phyloP scores from a whole-genome alignment of 2,329 filamentous ascomycete genomes.

The Ophidiomyces ophidiicola region DNA sequence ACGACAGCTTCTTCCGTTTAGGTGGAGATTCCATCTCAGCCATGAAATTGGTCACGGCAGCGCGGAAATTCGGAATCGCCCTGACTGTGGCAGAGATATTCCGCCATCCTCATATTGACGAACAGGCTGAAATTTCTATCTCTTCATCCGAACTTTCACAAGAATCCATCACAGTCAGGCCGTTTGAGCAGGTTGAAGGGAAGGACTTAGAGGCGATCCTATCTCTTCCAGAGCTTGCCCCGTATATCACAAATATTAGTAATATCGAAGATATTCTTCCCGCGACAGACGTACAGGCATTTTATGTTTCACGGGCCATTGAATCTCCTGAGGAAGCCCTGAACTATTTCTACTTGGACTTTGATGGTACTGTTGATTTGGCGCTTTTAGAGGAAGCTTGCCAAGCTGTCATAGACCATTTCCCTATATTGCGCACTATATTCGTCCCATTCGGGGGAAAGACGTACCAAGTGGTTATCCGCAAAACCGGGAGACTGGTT shows the following conservation, averaged over 20 bases:
- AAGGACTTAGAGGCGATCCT: slow-evolving; percentile 5
- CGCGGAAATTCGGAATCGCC: slow-evolving; percentile 8
- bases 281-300: slow-evolving; percentile 42
- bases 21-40: slow-evolving; percentile 13
- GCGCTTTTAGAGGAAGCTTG: slow-evolving; percentile 17
- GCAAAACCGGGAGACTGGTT: slow-evolving; percentile 35
- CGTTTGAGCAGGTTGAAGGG: slow-evolving; percentile 6
- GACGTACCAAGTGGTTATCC: slow-evolving; percentile 42
- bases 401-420: background rate
- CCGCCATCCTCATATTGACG: slow-evolving; percentile 10
- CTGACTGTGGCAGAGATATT: slow-evolving; percentile 13
- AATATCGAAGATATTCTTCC: slow-evolving; percentile 23
- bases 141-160: slow-evolving; percentile 23
- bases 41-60: slow-evolving; percentile 14
- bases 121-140: slow-evolving; percentile 14
- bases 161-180: slow-evolving; percentile 1
- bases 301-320: slow-evolving; percentile 34
- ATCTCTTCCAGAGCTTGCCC: slow-evolving; percentile 5
- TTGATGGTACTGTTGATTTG: slow-evolving; percentile 32
- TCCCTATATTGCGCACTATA: slow-evolving; percentile 44
- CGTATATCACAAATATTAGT: background rate
- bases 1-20: slow-evolving; percentile 11
- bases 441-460: slow-evolving; percentile 37
- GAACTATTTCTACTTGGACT: slow-evolving; percentile 9
- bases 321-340: slow-evolving; percentile 8